A percentile compares a stretch with the other conserved stretches of the same genome.
phyloP scores from a whole-genome alignment of 805 yeast genomes.

The Candida silvicultrix region DNA sequence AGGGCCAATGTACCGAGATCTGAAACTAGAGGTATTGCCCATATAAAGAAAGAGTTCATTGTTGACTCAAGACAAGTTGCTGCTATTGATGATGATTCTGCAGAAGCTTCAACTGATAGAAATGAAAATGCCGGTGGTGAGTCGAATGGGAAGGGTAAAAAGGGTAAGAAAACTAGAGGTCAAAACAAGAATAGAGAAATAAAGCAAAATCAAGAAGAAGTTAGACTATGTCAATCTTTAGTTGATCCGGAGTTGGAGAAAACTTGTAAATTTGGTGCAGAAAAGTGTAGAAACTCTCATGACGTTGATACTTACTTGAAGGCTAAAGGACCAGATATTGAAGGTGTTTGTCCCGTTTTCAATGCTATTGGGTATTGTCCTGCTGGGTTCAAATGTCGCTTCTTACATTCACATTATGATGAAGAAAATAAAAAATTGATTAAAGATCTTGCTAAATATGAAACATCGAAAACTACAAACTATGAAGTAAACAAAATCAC shows the following conservation, averaged over 20 bases:
- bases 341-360: conserved; percentile 81
- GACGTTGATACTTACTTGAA: conserved; percentile 59
- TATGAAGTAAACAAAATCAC: conserved; percentile 62
- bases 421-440: conserved; percentile 37
- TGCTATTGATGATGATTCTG: conserved; percentile 38
- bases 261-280: conserved; percentile 61
- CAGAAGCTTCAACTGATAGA: conserved; percentile 35
- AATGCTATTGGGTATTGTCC: conserved; percentile 85
- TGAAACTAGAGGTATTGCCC: conserved; percentile 70
- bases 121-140: conserved; percentile 26
- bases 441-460: conserved; percentile 36
- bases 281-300: conserved; percentile 71
- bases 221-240: conserved; percentile 59
- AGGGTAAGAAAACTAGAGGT: conserved; percentile 54
- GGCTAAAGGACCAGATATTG: conserved; percentile 64
- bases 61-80: conserved; percentile 25
- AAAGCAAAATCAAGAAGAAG: conserved; percentile 56
- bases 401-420: conserved; percentile 69
- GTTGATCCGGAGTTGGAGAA: conserved; percentile 44
- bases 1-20: conserved; percentile 20
- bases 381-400: conserved; percentile 86
- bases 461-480: conserved; percentile 28
- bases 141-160: conserved; percentile 35
- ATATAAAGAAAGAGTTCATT: conserved; percentile 66
- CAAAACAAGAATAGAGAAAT: conserved; percentile 82